phyloP scores from a whole-genome alignment of 768 basidiomycete genomes.

The Krasilnikovozyma curviuscula region DNA sequence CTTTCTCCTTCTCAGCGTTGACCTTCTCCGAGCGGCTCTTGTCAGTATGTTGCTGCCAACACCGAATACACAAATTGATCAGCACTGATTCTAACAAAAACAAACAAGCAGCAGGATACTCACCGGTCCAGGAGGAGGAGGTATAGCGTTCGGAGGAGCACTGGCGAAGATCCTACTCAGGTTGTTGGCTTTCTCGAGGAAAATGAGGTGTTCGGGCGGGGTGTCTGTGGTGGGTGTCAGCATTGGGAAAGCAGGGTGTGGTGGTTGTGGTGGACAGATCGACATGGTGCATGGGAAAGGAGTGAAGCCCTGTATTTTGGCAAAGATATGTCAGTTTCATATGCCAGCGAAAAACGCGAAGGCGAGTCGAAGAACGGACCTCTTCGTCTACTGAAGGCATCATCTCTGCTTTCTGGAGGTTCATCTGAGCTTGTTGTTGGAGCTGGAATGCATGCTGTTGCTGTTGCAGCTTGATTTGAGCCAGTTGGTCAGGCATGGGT shows the following conservation, averaged over 20 bases:
- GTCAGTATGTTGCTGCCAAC: conserved; percentile 1
- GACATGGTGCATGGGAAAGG: too few relatives aligned
- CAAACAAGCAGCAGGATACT: too few relatives aligned
- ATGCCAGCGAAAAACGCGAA: too few relatives aligned
- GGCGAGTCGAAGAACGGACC: not conserved
- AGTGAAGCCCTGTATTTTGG: too few relatives aligned
- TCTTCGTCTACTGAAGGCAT: conserved; percentile 2
- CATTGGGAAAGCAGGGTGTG: too few relatives aligned
- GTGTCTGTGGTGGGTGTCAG: not conserved
- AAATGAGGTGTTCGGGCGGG: not conserved
- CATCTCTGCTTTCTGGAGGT: conserved; percentile 1
- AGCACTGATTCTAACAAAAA: too few relatives aligned
- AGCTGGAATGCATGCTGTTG: conserved; percentile 1
- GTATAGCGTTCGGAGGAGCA: conserved; percentile 4
- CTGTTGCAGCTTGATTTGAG: conserved; percentile 1
- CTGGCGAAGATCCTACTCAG: conserved; percentile 1
- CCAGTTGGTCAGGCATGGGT: too few relatives aligned
- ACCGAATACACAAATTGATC: too few relatives aligned
- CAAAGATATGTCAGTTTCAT: too few relatives aligned
- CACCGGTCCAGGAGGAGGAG: conserved; percentile 8
- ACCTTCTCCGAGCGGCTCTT: conserved; percentile 43
- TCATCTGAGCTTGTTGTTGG: not conserved
- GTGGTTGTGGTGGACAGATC: too few relatives aligned
- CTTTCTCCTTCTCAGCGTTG: conserved; percentile 70
- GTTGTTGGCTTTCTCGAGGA: conserved; percentile 1